phyloP scores from a whole-genome alignment of 495 filamentous ascomycete genomes.

The Amphirosellinia nigrospora region DNA sequence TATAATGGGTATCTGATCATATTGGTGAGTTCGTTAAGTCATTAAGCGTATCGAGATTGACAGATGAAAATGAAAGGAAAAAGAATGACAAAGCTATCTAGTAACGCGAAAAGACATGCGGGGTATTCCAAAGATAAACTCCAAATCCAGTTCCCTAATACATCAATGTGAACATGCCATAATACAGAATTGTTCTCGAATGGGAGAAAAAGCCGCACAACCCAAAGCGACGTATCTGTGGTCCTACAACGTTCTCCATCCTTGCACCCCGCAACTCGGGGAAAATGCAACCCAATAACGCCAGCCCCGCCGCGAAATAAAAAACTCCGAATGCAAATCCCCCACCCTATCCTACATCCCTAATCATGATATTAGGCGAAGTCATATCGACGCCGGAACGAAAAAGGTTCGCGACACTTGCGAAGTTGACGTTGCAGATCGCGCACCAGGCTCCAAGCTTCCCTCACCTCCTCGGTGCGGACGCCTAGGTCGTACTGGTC shows the following conservation, averaged over 20 bases:
- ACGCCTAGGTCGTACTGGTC: conserved; percentile 13
- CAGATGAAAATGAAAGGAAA: background rate
- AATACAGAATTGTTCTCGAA: conserved; percentile 1
- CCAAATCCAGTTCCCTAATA: background rate
- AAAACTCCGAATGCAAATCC: conserved; percentile 4
- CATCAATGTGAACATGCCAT: background rate
- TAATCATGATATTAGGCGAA: background rate
- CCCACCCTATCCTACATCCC: background rate
- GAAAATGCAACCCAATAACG: conserved; percentile 16
- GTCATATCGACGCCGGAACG: conserved; percentile 1
- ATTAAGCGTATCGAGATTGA: background rate
- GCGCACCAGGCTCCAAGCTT: conserved; percentile 7
- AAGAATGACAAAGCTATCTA: too few relatives aligned
- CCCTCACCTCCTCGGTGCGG: conserved; percentile 8
- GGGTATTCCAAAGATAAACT: conserved; percentile 3
- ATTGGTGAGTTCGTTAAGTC: background rate
- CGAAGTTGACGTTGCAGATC: conserved; percentile 7
- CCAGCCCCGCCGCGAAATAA: conserved; percentile 11
- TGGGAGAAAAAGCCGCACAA: conserved; percentile 7
- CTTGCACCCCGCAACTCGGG: background rate
- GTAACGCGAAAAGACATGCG: conserved; percentile 2
- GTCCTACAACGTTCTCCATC: conserved; percentile 1
- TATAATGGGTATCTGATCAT: background rate
- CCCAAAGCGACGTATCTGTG: background rate
- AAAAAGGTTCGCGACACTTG: background rate